Percentiles rank a stretch among this genome's conserved stretches.
phyloP scores from a whole-genome alignment of 2,329 filamentous ascomycete genomes.

The Trichoderma semiorbis region DNA sequence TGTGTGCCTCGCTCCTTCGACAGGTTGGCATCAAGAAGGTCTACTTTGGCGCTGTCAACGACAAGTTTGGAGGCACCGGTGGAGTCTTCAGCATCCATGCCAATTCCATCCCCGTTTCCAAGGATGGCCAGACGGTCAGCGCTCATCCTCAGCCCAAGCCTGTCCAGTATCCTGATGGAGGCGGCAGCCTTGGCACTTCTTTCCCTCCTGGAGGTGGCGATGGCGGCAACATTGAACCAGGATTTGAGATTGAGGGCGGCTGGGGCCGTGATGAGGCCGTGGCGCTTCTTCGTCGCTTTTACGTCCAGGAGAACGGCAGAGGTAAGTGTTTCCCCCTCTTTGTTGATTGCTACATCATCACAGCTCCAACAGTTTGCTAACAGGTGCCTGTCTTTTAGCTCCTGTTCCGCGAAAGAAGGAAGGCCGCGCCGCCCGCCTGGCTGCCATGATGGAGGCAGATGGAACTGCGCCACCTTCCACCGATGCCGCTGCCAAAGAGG shows the following conservation, averaged over 20 bases:
- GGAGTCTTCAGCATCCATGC: slow-evolving; percentile 85
- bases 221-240: slow-evolving; percentile 69
- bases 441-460: slow-evolving; percentile 49
- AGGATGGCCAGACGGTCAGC: slow-evolving; percentile 38
- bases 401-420: slow-evolving; percentile 54
- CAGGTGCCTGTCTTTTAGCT: slow-evolving; percentile 29
- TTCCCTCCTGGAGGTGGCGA: slow-evolving; percentile 43
- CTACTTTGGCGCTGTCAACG: slow-evolving; percentile 93
- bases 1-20: slow-evolving; percentile 90
- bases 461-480: slow-evolving; percentile 20
- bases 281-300: slow-evolving; percentile 86
- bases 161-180: slow-evolving; percentile 22
- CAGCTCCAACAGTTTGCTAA: slow-evolving; percentile 20
- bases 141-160: slow-evolving; percentile 37
- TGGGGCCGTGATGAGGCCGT: slow-evolving; percentile 91
- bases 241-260: slow-evolving; percentile 81
- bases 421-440: slow-evolving; percentile 51
- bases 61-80: slow-evolving; percentile 94
- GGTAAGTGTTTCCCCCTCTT: slow-evolving; percentile 46
- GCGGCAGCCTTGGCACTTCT: slow-evolving; percentile 35
- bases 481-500: background rate
- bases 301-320: slow-evolving; percentile 95
- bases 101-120: slow-evolving; percentile 47
- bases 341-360: background rate
- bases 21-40: slow-evolving; percentile 86